Evolutionary conservation across 495 filamentous ascomycete species (phyloP).

Genomic region (Opeltia flavorubescens): DNA sequence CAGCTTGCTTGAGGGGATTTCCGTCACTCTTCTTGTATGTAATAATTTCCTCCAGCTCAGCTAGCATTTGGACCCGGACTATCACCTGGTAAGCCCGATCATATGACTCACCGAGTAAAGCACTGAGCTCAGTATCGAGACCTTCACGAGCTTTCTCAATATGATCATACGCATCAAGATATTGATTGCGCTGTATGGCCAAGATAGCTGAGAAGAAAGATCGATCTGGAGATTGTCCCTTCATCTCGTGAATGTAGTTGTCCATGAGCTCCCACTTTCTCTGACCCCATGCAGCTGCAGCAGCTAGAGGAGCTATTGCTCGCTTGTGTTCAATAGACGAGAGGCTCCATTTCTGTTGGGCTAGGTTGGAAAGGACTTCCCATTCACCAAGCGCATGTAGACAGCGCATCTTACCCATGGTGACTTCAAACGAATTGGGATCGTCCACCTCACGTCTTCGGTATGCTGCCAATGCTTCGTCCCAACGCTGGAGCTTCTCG

Average conservation of each 20-base stretch:
- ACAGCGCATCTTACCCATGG: slow-evolving; percentile 99
- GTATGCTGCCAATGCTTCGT: slow-evolving; percentile 89
- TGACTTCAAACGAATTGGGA: slow-evolving; percentile 68
- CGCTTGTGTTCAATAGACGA: slow-evolving; percentile 72
- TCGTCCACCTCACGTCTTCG: slow-evolving; percentile 63
- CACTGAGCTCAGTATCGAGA: slow-evolving; percentile 86
- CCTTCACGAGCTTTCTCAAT: slow-evolving; percentile 87
- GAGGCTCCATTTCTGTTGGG: slow-evolving; percentile 84
- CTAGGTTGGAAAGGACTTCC: slow-evolving; percentile 77
- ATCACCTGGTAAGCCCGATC: slow-evolving; percentile 92
- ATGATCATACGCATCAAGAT: slow-evolving; percentile 68
- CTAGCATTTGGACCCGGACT: slow-evolving; percentile 95
- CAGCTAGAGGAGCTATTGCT: slow-evolving; percentile 79
- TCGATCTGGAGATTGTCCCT: slow-evolving; percentile 76
- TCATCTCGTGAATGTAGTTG: slow-evolving; percentile 88
- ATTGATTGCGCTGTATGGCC: slow-evolving; percentile 85
- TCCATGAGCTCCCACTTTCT: slow-evolving; percentile 98
- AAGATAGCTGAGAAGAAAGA: slow-evolving; percentile 97
- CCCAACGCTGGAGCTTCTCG: slow-evolving; percentile 95
- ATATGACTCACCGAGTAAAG: slow-evolving; percentile 89
- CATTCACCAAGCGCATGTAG: slow-evolving; percentile 93
- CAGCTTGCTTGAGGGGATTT: slow-evolving; percentile 69
- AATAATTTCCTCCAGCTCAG: slow-evolving; percentile 95
- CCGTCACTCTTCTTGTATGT: slow-evolving; percentile 79
- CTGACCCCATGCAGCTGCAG: slow-evolving; percentile 93